A percentile compares a stretch with the other conserved stretches of the same genome.
Conservation (phyloP, 768 basidiomycete species). For the Suillus hirtellus region DNA sequence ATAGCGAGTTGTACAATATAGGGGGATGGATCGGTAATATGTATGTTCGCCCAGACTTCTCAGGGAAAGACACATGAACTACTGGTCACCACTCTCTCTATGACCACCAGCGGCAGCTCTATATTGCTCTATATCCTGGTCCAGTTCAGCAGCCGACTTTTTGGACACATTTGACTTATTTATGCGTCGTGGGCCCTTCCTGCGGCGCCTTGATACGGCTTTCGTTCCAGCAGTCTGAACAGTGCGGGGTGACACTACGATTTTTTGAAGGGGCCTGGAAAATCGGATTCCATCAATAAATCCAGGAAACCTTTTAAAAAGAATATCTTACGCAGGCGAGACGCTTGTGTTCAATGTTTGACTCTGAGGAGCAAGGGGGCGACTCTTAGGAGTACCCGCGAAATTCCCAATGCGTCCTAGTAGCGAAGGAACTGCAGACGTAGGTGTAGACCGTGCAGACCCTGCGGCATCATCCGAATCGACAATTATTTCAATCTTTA, state of each 20-base stretch:
- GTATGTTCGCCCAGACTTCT: neutral
- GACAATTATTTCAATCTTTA: slow-evolving; percentile 63
- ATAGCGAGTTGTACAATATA: slow-evolving; percentile 10
- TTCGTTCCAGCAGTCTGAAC: slow-evolving; percentile 25
- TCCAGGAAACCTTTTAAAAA: neutral
- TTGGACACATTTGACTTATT: slow-evolving; percentile 45
- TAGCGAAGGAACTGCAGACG: slow-evolving; percentile 37
- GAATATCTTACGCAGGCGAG: slow-evolving; percentile 14
- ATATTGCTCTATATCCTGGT: slow-evolving; percentile 83
- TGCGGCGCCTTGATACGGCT: slow-evolving; percentile 41
- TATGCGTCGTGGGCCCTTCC: slow-evolving; percentile 71
- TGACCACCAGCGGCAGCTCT: slow-evolving; percentile 41
- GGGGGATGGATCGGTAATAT: neutral
- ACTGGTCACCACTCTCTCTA: slow-evolving; percentile 15
- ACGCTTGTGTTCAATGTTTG: slow-evolving; percentile 20
- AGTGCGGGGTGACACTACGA: slow-evolving; percentile 10
- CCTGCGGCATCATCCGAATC: slow-evolving; percentile 38
- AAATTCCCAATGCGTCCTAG: slow-evolving; percentile 37
- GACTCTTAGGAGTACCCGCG: slow-evolving; percentile 6
- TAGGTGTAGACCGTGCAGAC: slow-evolving; percentile 21
- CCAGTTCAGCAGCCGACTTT: slow-evolving; percentile 58
- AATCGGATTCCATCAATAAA: neutral
- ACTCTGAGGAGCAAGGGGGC: slow-evolving; percentile 12
- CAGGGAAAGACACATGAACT: slow-evolving; percentile 1
- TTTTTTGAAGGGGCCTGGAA: slow-evolving; percentile 23